A percentile compares a stretch with the other conserved stretches of the same genome.
Evolutionary conservation across 352 stramenopile genomes (phyloP).

Genomic region (Phytophthora sp.): DNA sequence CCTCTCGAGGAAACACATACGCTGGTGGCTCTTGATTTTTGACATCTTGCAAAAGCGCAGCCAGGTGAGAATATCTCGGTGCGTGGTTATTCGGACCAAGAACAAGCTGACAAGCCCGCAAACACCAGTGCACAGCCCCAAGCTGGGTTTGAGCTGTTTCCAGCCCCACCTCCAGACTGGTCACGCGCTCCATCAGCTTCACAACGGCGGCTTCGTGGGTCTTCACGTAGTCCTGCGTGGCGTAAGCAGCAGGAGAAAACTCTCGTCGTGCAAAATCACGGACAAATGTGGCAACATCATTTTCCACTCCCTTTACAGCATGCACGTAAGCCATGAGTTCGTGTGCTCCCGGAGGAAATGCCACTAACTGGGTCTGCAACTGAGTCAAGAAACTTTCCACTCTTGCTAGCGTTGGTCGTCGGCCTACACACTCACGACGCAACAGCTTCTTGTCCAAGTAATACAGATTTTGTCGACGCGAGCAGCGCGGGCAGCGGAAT

Average conservation of each 20-base stretch:
- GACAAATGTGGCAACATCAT: constrained; percentile 41
- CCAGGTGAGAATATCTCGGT: constrained; percentile 74
- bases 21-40: constrained; percentile 43
- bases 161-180: constrained; percentile 59
- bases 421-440: constrained; percentile 46
- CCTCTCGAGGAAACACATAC: constrained; percentile 63
- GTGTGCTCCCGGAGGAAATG: constrained; percentile 49
- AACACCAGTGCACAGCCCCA: constrained; percentile 76
- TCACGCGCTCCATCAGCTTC: constrained; percentile 66
- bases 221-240: constrained; percentile 41
- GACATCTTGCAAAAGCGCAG: constrained; percentile 64
- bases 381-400: constrained; percentile 65
- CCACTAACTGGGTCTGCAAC: constrained; percentile 60
- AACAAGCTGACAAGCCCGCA: constrained; percentile 73
- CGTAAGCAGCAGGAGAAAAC: constrained; percentile 61
- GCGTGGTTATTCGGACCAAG: constrained; percentile 46
- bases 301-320: constrained; percentile 46
- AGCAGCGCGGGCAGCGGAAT: constrained; percentile 75
- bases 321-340: constrained; percentile 66
- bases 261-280: constrained; percentile 45
- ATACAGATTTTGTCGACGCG: constrained; percentile 68
- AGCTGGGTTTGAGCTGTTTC: constrained; percentile 61
- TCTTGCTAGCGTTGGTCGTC: constrained; percentile 52
- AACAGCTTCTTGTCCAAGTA: constrained; percentile 72
- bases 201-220: constrained; percentile 33